phyloP scores from a whole-genome alignment of 192 early-diverging fungal genomes.

The Coemansia sp. region DNA sequence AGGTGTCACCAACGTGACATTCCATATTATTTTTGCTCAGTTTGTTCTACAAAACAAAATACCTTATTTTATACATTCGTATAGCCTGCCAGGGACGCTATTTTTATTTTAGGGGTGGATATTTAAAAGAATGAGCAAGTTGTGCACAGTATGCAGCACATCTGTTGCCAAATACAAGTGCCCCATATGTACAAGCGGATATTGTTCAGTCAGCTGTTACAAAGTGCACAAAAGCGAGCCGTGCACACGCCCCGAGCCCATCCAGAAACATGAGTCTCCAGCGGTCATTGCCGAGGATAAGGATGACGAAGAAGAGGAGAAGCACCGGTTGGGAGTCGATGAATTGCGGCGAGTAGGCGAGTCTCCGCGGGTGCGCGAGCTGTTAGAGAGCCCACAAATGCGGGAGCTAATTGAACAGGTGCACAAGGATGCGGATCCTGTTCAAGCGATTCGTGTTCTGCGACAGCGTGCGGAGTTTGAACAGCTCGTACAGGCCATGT shows the following conservation, averaged over 20 bases:
- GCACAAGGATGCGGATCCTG: slow-evolving; percentile 25
- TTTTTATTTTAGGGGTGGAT: too few species aligned
- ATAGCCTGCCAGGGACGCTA: too few species aligned
- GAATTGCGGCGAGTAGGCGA: slow-evolving; percentile 31
- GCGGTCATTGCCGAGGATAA: not conserved
- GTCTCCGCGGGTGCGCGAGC: slow-evolving; percentile 14
- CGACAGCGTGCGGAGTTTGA: slow-evolving; percentile 49
- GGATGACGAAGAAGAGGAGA: slow-evolving; percentile 28
- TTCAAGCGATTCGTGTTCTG: slow-evolving; percentile 37
- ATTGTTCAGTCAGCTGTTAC: slow-evolving; percentile 51
- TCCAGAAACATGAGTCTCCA: not conserved
- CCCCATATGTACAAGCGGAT: slow-evolving; percentile 36
- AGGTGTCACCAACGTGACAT: not conserved
- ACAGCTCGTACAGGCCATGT: slow-evolving; percentile 37
- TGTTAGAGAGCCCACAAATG: slow-evolving; percentile 25
- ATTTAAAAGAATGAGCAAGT: slow-evolving; percentile 11
- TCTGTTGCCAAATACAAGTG: slow-evolving; percentile 50
- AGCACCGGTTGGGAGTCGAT: slow-evolving; percentile 24
- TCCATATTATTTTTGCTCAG: not conserved
- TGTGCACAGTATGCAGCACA: slow-evolving; percentile 41
- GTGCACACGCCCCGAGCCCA: slow-evolving; percentile 15
- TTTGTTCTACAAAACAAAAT: not conserved
- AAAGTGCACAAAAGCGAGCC: slow-evolving; percentile 40
- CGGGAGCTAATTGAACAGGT: slow-evolving; percentile 36
- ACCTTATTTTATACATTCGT: not conserved